Evolutionary conservation across 257 asterid species (phyloP), one percentile per base, ranked within the genome.

Genomic region (Gardenia jasminoides): DNA sequence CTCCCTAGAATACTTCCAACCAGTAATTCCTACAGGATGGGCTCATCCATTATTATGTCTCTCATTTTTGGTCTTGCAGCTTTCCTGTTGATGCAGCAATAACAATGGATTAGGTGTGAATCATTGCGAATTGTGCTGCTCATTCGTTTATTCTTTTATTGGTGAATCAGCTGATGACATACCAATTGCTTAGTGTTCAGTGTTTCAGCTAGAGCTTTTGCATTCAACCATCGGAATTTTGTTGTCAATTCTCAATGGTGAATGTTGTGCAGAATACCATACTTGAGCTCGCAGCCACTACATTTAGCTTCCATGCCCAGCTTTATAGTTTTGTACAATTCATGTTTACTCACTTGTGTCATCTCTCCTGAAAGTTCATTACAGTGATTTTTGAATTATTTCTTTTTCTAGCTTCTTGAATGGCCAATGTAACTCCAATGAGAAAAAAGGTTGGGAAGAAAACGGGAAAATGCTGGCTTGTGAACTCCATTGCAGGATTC

Each of bases 121-220:
- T 75, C 19, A 28, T 54, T 39, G 74, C 47, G 54, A 69, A 2
- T 73, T 22, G 78, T 70, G 26, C 78, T 78, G 83, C 44, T 78
- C 78, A 90, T 93, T 93, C 69, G 75, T 93, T 93, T 88, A 92
- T 91, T 91, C 92, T 89, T 91, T 89, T 52, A 41, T 72, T 39
- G 76, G 44, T 30, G 71, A 70, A 59, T 46, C 80, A 65, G 67
- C 46, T 13, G 50, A 43, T 68, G 67, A 50, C 24, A 20, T 22
- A 22, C 61, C 61, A 52, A 22, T 46, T 67, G 36, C 11, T 6
- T 4, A 46, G 41, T 39, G 31, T 44, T 36, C 19, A 7, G 75
- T 17, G 31, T 70, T 36, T 36, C 59, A n/a, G 75, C 8, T 9
- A 56, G 28, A 67, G 41, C 58, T 52, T 39, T 22, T n/a, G 26